Conservation (phyloP, 2,329 filamentous ascomycete genomes). For the Alternaria rosae region DNA sequence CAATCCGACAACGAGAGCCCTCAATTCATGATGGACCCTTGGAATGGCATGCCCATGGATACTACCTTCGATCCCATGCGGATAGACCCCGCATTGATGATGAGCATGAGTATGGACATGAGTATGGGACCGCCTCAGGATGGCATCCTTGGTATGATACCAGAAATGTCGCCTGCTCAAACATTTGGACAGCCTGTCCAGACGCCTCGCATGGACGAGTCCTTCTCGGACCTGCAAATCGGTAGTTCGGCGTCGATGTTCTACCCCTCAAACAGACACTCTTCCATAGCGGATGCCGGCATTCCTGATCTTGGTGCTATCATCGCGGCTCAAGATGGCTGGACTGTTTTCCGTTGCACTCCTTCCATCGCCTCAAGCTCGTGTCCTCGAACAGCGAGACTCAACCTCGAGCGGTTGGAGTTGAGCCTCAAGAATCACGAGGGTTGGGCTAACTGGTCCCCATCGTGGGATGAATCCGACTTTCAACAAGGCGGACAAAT, state of each 20-base stretch:
- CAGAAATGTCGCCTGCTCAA: constrained; percentile 51
- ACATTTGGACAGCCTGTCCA: constrained; percentile 50
- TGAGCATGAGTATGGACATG: constrained; percentile 56
- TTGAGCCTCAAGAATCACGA: constrained; percentile 61
- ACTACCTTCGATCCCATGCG: constrained; percentile 54
- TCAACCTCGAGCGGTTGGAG: constrained; percentile 61
- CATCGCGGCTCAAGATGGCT: constrained; percentile 59
- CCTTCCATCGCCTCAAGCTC: constrained; percentile 57
- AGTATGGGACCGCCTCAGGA: constrained; percentile 51
- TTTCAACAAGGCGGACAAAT: constrained; percentile 57
- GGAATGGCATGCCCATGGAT: constrained; percentile 56
- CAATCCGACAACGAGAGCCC: constrained; percentile 55
- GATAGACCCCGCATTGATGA: constrained; percentile 55
- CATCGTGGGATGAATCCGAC: constrained; percentile 59
- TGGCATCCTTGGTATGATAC: constrained; percentile 56
- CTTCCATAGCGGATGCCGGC: constrained; percentile 49
- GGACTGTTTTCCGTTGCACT: constrained; percentile 62
- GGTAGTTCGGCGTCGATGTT: constrained; percentile 53
- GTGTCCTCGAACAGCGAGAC: constrained; percentile 59
- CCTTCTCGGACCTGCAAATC: constrained; percentile 57
- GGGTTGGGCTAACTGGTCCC: constrained; percentile 60
- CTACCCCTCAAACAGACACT: constrained; percentile 50
- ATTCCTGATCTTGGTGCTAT: constrained; percentile 57
- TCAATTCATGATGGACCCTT: constrained; percentile 57
- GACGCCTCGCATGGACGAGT: constrained; percentile 56